Evolutionary conservation across 2,329 filamentous ascomycete genomes (phyloP).

Genomic region (Fusarium sp.): DNA sequence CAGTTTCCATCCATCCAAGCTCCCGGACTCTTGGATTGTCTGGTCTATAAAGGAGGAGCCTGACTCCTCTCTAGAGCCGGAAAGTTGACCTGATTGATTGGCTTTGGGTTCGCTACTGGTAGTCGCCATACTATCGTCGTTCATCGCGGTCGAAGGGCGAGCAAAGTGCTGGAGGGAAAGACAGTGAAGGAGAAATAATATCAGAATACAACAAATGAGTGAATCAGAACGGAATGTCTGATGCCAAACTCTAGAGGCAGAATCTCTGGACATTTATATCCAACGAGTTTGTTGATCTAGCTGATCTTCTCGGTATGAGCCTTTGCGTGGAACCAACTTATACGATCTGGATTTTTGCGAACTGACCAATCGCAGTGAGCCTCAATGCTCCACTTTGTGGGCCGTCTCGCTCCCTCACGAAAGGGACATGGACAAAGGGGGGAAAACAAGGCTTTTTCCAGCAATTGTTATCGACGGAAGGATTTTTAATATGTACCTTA

Average conservation of each 20-base stretch:
- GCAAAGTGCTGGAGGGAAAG: background rate
- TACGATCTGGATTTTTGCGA: background rate
- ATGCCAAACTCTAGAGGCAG: background rate
- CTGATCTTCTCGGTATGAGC: background rate
- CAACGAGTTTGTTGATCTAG: background rate
- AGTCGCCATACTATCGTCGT: background rate
- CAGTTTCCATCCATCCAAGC: background rate
- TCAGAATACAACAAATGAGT: background rate
- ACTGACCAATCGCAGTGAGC: background rate
- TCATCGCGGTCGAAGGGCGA: background rate
- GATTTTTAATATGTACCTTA: background rate
- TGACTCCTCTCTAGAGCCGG: background rate
- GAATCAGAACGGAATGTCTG: background rate
- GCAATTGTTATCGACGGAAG: background rate
- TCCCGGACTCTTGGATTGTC: background rate
- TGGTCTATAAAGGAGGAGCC: background rate
- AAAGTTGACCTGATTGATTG: background rate
- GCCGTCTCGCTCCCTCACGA: background rate
- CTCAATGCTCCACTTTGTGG: background rate
- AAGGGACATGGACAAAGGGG: background rate
- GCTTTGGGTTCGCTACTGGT: background rate
- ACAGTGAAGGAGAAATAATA: background rate
- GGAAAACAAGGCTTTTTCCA: background rate
- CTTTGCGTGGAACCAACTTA: background rate
- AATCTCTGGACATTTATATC: background rate